Conservation (phyloP, 2,329 filamentous ascomycete genomes). For the Aspergillus sp. region DNA sequence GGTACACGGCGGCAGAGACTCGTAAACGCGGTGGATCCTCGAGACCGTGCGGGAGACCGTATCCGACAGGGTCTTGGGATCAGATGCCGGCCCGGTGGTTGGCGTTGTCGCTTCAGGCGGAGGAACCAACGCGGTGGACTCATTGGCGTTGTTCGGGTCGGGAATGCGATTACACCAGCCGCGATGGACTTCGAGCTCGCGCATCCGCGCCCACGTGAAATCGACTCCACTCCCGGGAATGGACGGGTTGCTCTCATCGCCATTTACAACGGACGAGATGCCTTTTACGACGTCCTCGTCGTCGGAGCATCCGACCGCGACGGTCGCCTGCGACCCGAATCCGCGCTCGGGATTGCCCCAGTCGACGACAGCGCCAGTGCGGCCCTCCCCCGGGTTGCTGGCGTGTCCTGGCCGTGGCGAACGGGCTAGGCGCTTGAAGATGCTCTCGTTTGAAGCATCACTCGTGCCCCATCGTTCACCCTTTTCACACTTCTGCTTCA, state of each 20-base stretch:
- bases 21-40: conserved; percentile 53
- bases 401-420: conserved; percentile 45
- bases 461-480: conserved; percentile 81
- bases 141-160: conserved; percentile 44
- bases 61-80: conserved; percentile 37
- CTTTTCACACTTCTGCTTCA: conserved; percentile 94
- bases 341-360: conserved; percentile 76
- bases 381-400: conserved; percentile 24
- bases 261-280: conserved; percentile 51
- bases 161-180: conserved; percentile 58
- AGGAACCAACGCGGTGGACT: conserved; percentile 27
- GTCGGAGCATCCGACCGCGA: conserved; percentile 54
- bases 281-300: conserved; percentile 59
- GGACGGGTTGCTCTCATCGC: conserved; percentile 41
- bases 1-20: conserved; percentile 56
- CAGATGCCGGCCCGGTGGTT: conserved; percentile 7
- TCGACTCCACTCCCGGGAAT: conserved; percentile 55
- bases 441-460: conserved; percentile 76
- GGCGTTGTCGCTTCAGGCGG: conserved; percentile 24
- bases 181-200: conserved; percentile 58
- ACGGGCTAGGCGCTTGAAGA: conserved; percentile 77
- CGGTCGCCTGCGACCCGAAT: conserved; percentile 55
- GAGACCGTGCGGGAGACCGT: conserved; percentile 51
- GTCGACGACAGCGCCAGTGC: conserved; percentile 67
- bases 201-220: conserved; percentile 61